Evolutionary conservation across 2,329 filamentous ascomycete genomes (phyloP).

Genomic region (Botrytis fabae): DNA sequence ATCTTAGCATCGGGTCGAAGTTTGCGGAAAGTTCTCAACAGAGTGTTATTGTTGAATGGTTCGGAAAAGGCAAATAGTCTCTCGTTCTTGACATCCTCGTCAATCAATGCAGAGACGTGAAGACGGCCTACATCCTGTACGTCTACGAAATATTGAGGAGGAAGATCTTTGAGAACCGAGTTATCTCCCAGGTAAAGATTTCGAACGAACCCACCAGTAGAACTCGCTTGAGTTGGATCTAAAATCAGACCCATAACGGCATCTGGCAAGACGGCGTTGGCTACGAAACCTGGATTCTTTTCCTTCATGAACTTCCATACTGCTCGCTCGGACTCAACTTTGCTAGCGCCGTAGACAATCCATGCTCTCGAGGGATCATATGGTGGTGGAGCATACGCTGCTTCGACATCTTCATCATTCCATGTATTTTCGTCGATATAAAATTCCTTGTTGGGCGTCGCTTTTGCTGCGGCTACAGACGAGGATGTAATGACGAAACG

Average conservation of each 20-base stretch:
- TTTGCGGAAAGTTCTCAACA: constrained; percentile 34
- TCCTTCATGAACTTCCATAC: constrained; percentile 45
- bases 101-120: constrained; percentile 39
- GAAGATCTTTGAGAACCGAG: not conserved
- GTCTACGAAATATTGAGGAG: constrained; percentile 40
- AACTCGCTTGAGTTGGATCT: constrained; percentile 23
- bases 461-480: constrained; percentile 30
- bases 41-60: constrained; percentile 26
- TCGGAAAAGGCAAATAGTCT: constrained; percentile 38
- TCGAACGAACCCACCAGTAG: constrained; percentile 31
- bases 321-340: constrained; percentile 43
- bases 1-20: constrained; percentile 34
- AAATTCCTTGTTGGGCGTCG: constrained; percentile 31
- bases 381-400: constrained; percentile 44
- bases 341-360: constrained; percentile 45
- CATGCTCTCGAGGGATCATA: constrained; percentile 32
- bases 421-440: constrained; percentile 39
- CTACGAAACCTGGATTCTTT: constrained; percentile 36
- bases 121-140: constrained; percentile 39
- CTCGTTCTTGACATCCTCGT: constrained; percentile 34
- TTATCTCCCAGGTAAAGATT: constrained; percentile 34
- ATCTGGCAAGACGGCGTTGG: constrained; percentile 37
- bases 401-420: constrained; percentile 41
- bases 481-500: constrained; percentile 46
- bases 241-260: constrained; percentile 28